These are phyloP conservation scores for Dryadomyces sulphureus DNA, from an alignment of 2,329 filamentous ascomycete genomes.

Conservation along the genomic window DNA sequence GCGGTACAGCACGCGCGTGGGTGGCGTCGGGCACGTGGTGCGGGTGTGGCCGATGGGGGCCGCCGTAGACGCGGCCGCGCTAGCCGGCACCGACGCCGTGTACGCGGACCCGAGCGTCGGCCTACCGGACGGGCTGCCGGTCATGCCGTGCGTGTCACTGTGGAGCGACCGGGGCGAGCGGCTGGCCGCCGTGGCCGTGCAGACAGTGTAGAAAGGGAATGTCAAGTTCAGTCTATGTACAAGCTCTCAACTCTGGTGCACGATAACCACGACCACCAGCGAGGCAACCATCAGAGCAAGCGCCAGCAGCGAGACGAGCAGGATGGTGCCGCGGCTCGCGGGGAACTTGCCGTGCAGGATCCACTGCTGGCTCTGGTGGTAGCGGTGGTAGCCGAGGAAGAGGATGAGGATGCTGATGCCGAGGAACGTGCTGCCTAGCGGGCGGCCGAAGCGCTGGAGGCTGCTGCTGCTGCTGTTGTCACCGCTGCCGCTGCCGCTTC, in stretches of 20 bases:
- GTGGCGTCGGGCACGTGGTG: neutral
- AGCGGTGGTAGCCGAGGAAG: constrained; percentile 63
- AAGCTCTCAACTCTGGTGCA: constrained; percentile 20
- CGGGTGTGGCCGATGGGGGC: constrained; percentile 1
- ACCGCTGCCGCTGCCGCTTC: constrained; percentile 20
- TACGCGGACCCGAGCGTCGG: constrained; percentile 5
- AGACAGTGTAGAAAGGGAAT: neutral
- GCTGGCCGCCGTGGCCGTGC: constrained; percentile 19
- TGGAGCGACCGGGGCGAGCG: constrained; percentile 23
- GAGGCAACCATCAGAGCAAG: constrained; percentile 46
- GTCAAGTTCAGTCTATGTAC: neutral
- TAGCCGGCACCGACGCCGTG: constrained; percentile 3
- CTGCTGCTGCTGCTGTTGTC: constrained; percentile 16
- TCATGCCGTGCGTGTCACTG: constrained; percentile 26
- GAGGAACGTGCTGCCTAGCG: constrained; percentile 62
- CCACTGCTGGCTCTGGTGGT: constrained; percentile 66
- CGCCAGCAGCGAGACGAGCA: constrained; percentile 52
- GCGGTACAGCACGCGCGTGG: neutral
- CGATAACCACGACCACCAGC: constrained; percentile 43
- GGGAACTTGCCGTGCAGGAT: constrained; percentile 69
- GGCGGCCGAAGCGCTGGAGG: constrained; percentile 53
- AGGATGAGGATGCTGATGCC: constrained; percentile 62
- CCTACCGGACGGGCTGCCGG: constrained; percentile 9
- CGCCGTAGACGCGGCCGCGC: neutral
- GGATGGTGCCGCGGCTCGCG: constrained; percentile 59